phyloP scores from a whole-genome alignment of 495 filamentous ascomycete species.

The Penicillium paradoxum region DNA sequence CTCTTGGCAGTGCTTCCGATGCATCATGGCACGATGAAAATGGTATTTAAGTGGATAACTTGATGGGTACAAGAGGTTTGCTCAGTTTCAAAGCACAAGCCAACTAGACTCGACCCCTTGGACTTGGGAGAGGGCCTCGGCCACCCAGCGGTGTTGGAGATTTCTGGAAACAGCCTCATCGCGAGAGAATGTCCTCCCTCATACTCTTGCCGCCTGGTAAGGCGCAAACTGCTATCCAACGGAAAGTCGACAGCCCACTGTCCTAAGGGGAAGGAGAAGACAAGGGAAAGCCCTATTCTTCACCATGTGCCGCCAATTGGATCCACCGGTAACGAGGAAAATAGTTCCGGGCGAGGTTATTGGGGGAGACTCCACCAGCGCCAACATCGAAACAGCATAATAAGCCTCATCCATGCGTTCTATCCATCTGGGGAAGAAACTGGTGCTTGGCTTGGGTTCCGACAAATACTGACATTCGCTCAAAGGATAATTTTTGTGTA shows the following conservation, averaged over 20 bases:
- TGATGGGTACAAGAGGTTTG: neutral
- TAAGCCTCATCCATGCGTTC: neutral
- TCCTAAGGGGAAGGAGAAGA: neutral
- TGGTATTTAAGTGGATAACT: neutral
- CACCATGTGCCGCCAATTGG: conserved; percentile 23
- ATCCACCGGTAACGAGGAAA: conserved; percentile 19
- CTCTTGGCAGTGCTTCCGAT: neutral
- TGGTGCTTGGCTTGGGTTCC: neutral
- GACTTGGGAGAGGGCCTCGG: neutral
- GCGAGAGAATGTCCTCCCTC: neutral
- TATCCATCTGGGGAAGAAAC: neutral
- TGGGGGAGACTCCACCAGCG: conserved; percentile 21
- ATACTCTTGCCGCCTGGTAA: neutral
- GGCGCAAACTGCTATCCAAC: neutral
- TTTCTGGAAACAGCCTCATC: neutral
- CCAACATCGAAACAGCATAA: neutral
- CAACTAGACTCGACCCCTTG: neutral
- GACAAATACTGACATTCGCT: no score
- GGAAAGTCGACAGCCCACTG: neutral
- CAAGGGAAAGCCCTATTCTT: conserved; percentile 6
- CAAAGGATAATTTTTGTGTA: no score
- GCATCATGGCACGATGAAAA: neutral
- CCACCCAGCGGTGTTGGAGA: neutral
- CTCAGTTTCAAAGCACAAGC: neutral
- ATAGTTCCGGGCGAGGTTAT: conserved; percentile 23